Evolutionary conservation across 2,329 filamentous ascomycete species (phyloP).

Genomic region (Ophiobolus disseminans): DNA sequence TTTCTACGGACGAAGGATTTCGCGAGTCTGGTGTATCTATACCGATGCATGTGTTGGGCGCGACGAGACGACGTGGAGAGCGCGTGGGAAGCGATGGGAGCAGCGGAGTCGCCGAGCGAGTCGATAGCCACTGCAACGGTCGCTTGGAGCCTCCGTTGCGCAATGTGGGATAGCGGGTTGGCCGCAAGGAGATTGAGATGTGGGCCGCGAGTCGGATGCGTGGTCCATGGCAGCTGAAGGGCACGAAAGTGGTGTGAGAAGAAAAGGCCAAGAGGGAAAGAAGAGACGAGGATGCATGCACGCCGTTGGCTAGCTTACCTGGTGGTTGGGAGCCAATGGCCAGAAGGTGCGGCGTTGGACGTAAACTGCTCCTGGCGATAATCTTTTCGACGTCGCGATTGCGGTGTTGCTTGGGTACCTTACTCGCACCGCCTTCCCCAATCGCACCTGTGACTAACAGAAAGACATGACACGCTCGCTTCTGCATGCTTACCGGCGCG

Average conservation of each 20-base stretch:
- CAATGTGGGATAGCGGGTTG: not conserved
- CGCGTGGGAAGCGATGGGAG: too few relatives aligned
- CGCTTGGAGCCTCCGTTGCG: not conserved
- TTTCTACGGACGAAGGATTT: too few relatives aligned
- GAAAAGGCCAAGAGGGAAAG: not conserved
- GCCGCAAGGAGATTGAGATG: not conserved
- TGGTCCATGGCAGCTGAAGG: not conserved
- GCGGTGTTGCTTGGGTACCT: not conserved
- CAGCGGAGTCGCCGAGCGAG: not conserved
- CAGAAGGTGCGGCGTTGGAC: too few relatives aligned
- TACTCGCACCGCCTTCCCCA: not conserved
- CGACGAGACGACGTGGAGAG: too few relatives aligned
- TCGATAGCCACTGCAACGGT: not conserved
- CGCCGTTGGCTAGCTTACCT: conserved; percentile 7
- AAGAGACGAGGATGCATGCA: not conserved
- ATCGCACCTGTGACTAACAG: conserved; percentile 3
- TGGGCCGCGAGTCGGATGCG: not conserved
- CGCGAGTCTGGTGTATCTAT: too few relatives aligned
- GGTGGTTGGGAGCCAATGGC: conserved; percentile 5
- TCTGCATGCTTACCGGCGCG: conserved; percentile 1
- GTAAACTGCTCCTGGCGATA: too few relatives aligned
- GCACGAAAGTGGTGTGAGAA: not conserved
- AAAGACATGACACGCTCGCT: not conserved
- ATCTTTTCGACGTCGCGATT: not conserved
- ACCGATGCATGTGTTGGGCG: too few relatives aligned